Percentiles rank a stretch among this genome's conserved stretches.
These are phyloP conservation scores for Corchorus capsularis DNA, from an alignment of 345 rosid genomes.

Conservation along the genomic window DNA sequence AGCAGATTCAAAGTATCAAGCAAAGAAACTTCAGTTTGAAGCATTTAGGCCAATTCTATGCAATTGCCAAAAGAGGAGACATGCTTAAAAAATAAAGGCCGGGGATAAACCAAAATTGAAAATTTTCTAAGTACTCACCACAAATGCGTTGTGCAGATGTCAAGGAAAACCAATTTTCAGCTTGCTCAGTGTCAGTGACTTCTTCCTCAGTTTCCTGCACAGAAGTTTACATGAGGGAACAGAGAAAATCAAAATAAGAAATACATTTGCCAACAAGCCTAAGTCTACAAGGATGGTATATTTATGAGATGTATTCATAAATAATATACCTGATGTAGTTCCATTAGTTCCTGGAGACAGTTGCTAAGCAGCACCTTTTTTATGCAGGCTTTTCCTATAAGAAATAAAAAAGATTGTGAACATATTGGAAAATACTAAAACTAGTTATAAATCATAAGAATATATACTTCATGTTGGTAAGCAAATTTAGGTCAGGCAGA, in stretches of 20 bases:
- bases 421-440: background rate
- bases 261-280: background rate
- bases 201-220: constrained; percentile 95
- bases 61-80: background rate
- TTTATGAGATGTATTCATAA: constrained; percentile 2
- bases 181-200: constrained; percentile 95
- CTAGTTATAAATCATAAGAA: background rate
- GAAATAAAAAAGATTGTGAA: constrained; percentile 14
- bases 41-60: background rate
- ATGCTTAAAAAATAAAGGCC: background rate
- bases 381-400: constrained; percentile 92
- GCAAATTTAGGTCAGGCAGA: constrained; percentile 26
- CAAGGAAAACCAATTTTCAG: constrained; percentile 99
- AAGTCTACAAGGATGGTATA: background rate
- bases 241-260: background rate
- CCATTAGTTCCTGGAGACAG: constrained; percentile 99
- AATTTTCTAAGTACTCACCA: constrained; percentile 46
- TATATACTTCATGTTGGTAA: background rate
- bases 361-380: constrained; percentile 94
- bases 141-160: constrained; percentile 98
- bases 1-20: background rate
- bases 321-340: constrained; percentile 84
- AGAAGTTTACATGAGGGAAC: constrained; percentile 12
- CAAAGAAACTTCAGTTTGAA: background rate
- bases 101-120: background rate